These are phyloP conservation scores for Ascochyta fabae DNA, from an alignment of 2,329 filamentous ascomycete genomes.

Conservation along the genomic window DNA sequence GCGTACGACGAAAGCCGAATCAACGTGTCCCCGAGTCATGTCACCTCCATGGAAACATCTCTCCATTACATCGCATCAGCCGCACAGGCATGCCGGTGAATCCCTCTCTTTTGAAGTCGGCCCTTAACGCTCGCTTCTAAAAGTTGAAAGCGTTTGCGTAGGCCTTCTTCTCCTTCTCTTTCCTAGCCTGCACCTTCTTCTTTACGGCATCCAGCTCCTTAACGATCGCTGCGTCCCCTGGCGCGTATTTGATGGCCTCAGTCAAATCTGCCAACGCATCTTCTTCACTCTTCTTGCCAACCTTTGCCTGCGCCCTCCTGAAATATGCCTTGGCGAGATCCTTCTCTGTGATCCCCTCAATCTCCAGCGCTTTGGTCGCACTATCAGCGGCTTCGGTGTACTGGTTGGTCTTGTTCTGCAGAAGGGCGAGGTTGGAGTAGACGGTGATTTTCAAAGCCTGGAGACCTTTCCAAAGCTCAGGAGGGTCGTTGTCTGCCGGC, in stretches of 20 bases:
- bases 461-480: conserved; percentile 70
- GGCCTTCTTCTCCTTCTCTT: conserved; percentile 88
- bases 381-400: conserved; percentile 74
- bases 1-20: background rate
- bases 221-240: conserved; percentile 74
- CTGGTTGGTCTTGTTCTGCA: conserved; percentile 79
- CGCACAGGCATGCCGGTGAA: background rate
- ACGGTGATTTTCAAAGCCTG: conserved; percentile 80
- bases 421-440: conserved; percentile 85
- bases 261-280: conserved; percentile 62
- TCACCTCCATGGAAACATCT: background rate
- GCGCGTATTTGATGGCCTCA: conserved; percentile 56
- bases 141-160: conserved; percentile 87
- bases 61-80: background rate
- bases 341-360: conserved; percentile 66
- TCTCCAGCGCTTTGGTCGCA: conserved; percentile 76
- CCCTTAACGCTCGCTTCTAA: conserved; percentile 2
- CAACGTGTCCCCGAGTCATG: background rate
- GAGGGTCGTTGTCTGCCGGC: conserved; percentile 69
- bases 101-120: background rate
- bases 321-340: conserved; percentile 92
- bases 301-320: conserved; percentile 77
- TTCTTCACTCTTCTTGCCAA: conserved; percentile 84
- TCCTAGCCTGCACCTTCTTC: conserved; percentile 73
- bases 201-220: conserved; percentile 81